These are phyloP conservation scores for Forsythia viridissima DNA, from an alignment of 257 asterid genomes.

Conservation along the genomic window DNA sequence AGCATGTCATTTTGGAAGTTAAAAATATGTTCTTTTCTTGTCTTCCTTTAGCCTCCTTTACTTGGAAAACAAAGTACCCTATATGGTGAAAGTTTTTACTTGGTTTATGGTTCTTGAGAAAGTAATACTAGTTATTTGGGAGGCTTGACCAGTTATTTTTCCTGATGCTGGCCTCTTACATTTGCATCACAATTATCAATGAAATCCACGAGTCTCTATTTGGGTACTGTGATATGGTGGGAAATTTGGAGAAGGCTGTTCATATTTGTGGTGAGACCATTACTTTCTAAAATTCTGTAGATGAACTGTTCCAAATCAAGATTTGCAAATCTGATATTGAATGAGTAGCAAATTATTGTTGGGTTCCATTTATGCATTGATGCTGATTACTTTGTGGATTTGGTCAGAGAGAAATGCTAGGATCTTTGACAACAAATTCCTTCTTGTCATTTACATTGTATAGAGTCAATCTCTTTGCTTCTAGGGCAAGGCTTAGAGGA, in stretches of 20 bases:
- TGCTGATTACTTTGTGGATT: not conserved
- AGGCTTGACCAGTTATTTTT: too few species aligned
- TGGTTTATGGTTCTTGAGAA: too few species aligned
- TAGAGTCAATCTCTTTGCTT: not conserved
- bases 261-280: not conserved
- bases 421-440: not conserved
- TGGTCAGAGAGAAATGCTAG: not conserved
- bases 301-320: not conserved
- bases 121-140: too few species aligned
- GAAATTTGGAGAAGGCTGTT: not conserved
- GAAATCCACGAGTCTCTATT: too few species aligned
- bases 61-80: not conserved
- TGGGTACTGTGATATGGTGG: not conserved
- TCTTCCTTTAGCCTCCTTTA: not conserved
- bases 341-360: not conserved
- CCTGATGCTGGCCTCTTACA: too few species aligned
- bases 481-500: not conserved
- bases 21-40: not conserved
- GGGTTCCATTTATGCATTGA: not conserved
- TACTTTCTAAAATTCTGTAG: not conserved
- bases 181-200: too few species aligned
- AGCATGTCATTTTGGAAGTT: not conserved
- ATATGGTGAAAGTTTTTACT: not conserved
- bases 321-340: not conserved
- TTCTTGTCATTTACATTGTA: not conserved